Percentiles rank a stretch among this genome's conserved stretches.
phyloP scores from a whole-genome alignment of 2,329 filamentous ascomycete genomes.

The Endocalyx cinctus region DNA sequence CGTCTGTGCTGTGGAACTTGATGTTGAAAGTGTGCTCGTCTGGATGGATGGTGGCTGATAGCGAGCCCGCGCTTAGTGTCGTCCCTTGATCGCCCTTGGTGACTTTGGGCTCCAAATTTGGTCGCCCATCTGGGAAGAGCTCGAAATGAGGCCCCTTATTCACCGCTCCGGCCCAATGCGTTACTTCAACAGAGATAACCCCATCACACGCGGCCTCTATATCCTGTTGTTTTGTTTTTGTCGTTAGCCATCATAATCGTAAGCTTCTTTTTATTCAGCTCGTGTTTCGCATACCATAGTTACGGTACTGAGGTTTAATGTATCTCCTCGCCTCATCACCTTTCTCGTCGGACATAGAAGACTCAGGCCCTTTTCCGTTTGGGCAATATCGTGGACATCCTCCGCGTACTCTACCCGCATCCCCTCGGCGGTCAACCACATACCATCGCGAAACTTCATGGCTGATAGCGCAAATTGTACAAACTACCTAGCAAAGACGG shows the following conservation, averaged over 20 bases:
- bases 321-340: conserved; percentile 50
- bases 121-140: conserved; percentile 49
- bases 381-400: conserved; percentile 52
- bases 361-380: conserved; percentile 44
- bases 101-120: conserved; percentile 35
- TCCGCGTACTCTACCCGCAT: conserved; percentile 62
- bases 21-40: conserved; percentile 50
- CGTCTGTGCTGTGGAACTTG: conserved; percentile 46
- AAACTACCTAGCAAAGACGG: no score
- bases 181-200: conserved; percentile 55
- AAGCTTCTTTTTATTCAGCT: background rate
- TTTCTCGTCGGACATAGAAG: conserved; percentile 55
- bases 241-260: no score
- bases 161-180: conserved; percentile 51
- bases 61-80: conserved; percentile 44
- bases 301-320: conserved; percentile 50
- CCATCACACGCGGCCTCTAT: conserved; percentile 53
- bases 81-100: conserved; percentile 38
- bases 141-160: conserved; percentile 53
- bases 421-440: conserved; percentile 62
- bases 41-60: conserved; percentile 48
- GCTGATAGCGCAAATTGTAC: no score
- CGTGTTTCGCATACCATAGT: conserved; percentile 37
- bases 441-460: conserved; percentile 61
- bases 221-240: conserved; percentile 32